A percentile compares a stretch with the other conserved stretches of the same genome.
Conservation (phyloP, 2,329 filamentous ascomycete species). For the Scytalidium lignicola region DNA sequence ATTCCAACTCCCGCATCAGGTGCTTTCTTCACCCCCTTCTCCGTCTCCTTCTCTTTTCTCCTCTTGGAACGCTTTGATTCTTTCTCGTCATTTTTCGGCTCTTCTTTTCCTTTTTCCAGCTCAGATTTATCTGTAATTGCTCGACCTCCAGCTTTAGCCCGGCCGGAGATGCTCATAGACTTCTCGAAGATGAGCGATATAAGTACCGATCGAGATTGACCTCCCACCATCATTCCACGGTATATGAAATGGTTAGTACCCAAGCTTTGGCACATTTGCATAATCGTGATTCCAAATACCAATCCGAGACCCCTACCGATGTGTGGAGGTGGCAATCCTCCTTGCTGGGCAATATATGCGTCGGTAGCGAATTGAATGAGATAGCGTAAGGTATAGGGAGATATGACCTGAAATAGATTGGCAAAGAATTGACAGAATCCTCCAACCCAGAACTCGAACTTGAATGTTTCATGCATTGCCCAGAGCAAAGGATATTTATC, state of each 20-base stretch:
- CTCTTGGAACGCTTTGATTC: constrained; percentile 30
- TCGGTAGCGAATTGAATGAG: constrained; percentile 80
- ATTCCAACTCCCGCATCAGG: constrained; percentile 41
- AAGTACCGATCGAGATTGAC: constrained; percentile 72
- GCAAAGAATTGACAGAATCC: constrained; percentile 70
- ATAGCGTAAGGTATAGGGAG: constrained; percentile 80
- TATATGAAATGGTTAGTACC: constrained; percentile 90
- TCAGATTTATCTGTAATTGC: constrained; percentile 33
- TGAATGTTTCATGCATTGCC: constrained; percentile 83
- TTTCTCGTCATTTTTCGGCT: constrained; percentile 34
- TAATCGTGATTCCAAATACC: constrained; percentile 74
- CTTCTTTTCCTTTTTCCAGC: constrained; percentile 38
- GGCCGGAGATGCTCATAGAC: constrained; percentile 79
- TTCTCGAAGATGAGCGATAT: constrained; percentile 91
- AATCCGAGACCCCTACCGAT: constrained; percentile 76
- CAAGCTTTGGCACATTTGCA: constrained; percentile 80
- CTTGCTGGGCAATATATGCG: constrained; percentile 62
- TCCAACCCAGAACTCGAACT: constrained; percentile 77
- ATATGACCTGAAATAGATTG: constrained; percentile 72
- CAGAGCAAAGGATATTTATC: constrained; percentile 69
- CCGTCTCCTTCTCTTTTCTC: constrained; percentile 27
- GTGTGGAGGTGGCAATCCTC: constrained; percentile 50
- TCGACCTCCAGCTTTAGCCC: constrained; percentile 78
- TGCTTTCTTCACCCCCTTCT: constrained; percentile 36
- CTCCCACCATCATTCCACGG: constrained; percentile 85